Evolutionary conservation across 1,284 basidiomycete genomes (phyloP).

Genomic region (Trichosporon faecale): DNA sequence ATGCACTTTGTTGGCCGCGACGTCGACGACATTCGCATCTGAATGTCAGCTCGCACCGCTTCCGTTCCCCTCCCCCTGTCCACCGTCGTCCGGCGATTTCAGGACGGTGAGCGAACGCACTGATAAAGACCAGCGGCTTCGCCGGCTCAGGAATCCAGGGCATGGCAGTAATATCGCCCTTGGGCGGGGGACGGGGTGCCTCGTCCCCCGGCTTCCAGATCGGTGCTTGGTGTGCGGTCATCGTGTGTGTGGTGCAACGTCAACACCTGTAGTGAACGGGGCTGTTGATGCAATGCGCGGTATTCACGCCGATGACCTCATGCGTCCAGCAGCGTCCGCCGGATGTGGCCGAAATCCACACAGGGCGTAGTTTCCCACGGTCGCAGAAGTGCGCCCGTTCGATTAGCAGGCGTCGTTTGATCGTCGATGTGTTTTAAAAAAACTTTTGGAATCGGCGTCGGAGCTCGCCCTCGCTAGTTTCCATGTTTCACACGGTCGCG

Average conservation of each 20-base stretch:
- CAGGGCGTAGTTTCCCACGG: no score
- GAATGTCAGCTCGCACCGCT: not conserved
- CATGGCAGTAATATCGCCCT: constrained; percentile 16
- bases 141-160: constrained; percentile 16
- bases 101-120: not conserved
- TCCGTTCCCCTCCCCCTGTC: no score
- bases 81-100: no score
- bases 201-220: not conserved
- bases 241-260: not conserved
- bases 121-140: constrained; percentile 14
- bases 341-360: not conserved
- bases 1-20: constrained; percentile 19
- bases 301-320: not conserved
- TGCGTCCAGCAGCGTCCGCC: not conserved
- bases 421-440: no score
- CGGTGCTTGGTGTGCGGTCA: not conserved
- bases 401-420: no score
- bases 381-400: no score
- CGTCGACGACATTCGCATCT: constrained; percentile 30
- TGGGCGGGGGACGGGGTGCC: constrained; percentile 14
- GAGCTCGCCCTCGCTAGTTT: no score
- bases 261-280: not conserved
- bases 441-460: no score
- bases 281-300: not conserved
- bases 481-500: no score